Evolutionary conservation across 805 yeast species (phyloP), one percentile per base, ranked within the genome.

Genomic region (Candida khao-thaluensis): DNA sequence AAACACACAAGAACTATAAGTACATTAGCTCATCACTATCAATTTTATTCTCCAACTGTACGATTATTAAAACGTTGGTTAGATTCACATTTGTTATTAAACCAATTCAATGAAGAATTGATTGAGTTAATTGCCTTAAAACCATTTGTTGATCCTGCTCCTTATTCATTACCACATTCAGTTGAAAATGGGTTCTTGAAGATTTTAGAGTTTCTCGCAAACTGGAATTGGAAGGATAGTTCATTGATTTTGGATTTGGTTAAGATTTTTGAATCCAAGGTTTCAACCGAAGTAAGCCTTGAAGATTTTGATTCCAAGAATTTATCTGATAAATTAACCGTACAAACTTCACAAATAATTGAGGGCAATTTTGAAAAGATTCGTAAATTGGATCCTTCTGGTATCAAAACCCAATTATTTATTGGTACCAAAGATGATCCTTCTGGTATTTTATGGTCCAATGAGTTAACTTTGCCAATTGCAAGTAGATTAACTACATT

Each of bases 141-240:
- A 50, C 86, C 87, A 14, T 93, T 91, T 64, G 83, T 88, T 32
- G 95, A 89, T 54, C 82, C 90, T 7, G 81, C 85, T 0, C 95
- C 97, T n/a, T 90, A 76, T 63, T 72, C 79, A 1, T 74, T 79
- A 2, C 98, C 99, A 3, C 77, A 82, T 18, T 81, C 91, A 40
- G 79, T 83, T 7, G 82, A 80, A 45, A 74, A 83, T 40, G 99
- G 96, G 5, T 88, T 93, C 56, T 65, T 86, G 42, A 81, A 93
- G 43, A 74, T 82, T 9, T 57, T 93, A 26, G 68, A 76, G 33
- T 85, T 83, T 52, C 59, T 93, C 31, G 74, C 95, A 17, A 64
- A 63, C 30, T 93, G 99, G 99, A 89, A 93, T 59, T 93, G 99
- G 99, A 83, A 78, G 51, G 95, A 85, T 46, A 88, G 83, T 33